phyloP scores from a whole-genome alignment of 2,329 filamentous ascomycete species.

The Xylaria sp. region DNA sequence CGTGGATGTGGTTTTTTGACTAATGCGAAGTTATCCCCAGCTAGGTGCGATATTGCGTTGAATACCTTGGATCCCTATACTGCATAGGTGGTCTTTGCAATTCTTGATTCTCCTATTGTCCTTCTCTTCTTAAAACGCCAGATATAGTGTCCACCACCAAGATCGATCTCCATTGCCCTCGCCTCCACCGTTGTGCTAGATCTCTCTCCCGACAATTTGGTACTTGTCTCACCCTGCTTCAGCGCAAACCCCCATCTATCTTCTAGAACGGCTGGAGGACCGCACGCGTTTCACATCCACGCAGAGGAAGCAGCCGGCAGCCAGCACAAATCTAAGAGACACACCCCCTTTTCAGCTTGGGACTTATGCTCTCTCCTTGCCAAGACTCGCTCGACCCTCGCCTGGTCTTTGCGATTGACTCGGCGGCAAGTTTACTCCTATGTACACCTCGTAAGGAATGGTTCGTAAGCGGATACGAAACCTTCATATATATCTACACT shows the following conservation, averaged over 20 bases:
- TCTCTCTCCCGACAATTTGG: slow-evolving; percentile 12
- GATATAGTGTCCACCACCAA: slow-evolving; percentile 25
- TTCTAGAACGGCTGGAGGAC: slow-evolving; percentile 11
- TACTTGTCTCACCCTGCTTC: slow-evolving; percentile 24
- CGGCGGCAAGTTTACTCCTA: slow-evolving; percentile 15
- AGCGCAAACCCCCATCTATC: not conserved
- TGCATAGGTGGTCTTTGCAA: not conserved
- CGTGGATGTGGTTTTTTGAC: not conserved
- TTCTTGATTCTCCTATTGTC: not conserved
- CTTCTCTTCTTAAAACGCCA: slow-evolving; percentile 5
- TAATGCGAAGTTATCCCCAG: not conserved
- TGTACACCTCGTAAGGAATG: slow-evolving; percentile 16
- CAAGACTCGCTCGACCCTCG: slow-evolving; percentile 22
- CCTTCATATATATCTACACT: slow-evolving; percentile 2
- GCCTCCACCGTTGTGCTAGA: slow-evolving; percentile 7
- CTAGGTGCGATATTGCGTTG: not conserved
- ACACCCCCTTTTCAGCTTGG: slow-evolving; percentile 15
- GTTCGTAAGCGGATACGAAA: slow-evolving; percentile 21
- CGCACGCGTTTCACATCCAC: slow-evolving; percentile 12
- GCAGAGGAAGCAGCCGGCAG: slow-evolving; percentile 10
- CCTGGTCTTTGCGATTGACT: slow-evolving; percentile 27
- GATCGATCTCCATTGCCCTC: slow-evolving; percentile 13
- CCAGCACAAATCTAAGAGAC: slow-evolving; percentile 20
- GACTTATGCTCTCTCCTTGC: slow-evolving; percentile 14
- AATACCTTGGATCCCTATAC: slow-evolving; percentile 5